A percentile compares a stretch with the other conserved stretches of the same genome.
phyloP scores from a whole-genome alignment of 2,329 filamentous ascomycete genomes.

The Harringtonia aguacate region DNA sequence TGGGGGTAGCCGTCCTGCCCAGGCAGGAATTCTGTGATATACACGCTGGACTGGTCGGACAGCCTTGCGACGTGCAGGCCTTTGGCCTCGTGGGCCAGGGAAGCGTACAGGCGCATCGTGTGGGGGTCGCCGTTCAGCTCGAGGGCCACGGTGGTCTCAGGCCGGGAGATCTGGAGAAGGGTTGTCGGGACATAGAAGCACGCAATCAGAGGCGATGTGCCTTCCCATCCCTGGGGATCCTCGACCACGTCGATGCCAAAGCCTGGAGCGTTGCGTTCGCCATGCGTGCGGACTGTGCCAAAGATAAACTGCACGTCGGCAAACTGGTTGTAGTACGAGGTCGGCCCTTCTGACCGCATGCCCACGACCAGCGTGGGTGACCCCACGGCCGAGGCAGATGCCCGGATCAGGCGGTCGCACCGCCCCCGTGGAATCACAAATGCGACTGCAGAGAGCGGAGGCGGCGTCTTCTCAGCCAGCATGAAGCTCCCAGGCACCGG shows the following conservation, averaged over 20 bases:
- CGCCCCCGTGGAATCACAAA: constrained; percentile 21
- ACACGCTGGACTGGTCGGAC: constrained; percentile 19
- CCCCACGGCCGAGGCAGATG: not conserved
- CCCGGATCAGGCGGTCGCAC: constrained; percentile 18
- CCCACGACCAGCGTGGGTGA: not conserved
- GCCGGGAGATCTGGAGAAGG: constrained; percentile 22
- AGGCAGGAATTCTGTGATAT: constrained; percentile 25
- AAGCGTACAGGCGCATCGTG: constrained; percentile 6
- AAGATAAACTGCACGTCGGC: constrained; percentile 29
- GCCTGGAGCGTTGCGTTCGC: constrained; percentile 17
- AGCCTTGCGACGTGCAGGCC: constrained; percentile 17
- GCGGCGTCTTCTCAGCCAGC: constrained; percentile 20
- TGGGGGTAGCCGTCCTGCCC: constrained; percentile 20
- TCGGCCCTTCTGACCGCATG: not conserved
- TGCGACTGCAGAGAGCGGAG: constrained; percentile 25
- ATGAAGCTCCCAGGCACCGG: too few relatives aligned
- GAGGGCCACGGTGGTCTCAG: constrained; percentile 21
- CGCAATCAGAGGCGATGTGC: constrained; percentile 26
- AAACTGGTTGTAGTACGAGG: constrained; percentile 24
- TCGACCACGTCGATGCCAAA: constrained; percentile 22
- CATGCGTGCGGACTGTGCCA: constrained; percentile 21
- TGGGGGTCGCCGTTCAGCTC: constrained; percentile 17
- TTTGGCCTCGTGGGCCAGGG: constrained; percentile 11
- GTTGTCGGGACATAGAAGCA: constrained; percentile 29
- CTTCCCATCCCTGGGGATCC: constrained; percentile 25